Evolutionary conservation across 2,329 filamentous ascomycete genomes (phyloP).

Genomic region (Chaetomium sp.): DNA sequence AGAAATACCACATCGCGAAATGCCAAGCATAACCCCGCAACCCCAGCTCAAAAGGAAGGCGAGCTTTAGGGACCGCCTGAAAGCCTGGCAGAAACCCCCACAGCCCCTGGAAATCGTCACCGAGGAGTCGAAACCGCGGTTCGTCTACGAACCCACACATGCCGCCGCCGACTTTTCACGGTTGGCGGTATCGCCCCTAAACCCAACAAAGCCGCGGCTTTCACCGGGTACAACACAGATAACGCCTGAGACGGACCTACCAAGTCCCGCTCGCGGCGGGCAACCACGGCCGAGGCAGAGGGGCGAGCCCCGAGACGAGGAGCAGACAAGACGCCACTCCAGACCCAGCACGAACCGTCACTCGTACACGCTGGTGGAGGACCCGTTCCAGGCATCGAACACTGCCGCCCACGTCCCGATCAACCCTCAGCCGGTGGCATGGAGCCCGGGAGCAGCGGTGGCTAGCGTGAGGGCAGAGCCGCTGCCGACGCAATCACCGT

Average conservation of each 20-base stretch:
- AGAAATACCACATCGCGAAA: constrained; percentile 16
- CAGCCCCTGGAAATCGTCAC: constrained; percentile 33
- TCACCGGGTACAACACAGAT: constrained; percentile 13
- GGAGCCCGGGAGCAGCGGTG: not conserved
- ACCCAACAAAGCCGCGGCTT: constrained; percentile 11
- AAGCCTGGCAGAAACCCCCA: constrained; percentile 26
- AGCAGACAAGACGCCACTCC: not conserved
- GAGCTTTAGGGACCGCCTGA: constrained; percentile 34
- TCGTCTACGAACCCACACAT: constrained; percentile 38
- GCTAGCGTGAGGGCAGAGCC: not conserved
- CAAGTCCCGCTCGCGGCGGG: not conserved
- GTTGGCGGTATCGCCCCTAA: constrained; percentile 29
- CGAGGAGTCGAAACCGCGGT: constrained; percentile 28
- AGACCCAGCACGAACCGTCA: constrained; percentile 2
- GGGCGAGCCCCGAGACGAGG: not conserved
- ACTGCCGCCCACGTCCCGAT: constrained; percentile 15
- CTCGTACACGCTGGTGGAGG: constrained; percentile 19
- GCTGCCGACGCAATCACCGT: not conserved
- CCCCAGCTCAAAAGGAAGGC: constrained; percentile 31
- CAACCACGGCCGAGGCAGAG: not conserved
- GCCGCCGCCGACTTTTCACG: constrained; percentile 40
- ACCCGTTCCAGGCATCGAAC: constrained; percentile 21
- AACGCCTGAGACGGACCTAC: constrained; percentile 15
- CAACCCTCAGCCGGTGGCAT: constrained; percentile 6
- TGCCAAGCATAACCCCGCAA: constrained; percentile 19